Conservation (phyloP, 352 stramenopile species). For the Pythium insidiosum region DNA sequence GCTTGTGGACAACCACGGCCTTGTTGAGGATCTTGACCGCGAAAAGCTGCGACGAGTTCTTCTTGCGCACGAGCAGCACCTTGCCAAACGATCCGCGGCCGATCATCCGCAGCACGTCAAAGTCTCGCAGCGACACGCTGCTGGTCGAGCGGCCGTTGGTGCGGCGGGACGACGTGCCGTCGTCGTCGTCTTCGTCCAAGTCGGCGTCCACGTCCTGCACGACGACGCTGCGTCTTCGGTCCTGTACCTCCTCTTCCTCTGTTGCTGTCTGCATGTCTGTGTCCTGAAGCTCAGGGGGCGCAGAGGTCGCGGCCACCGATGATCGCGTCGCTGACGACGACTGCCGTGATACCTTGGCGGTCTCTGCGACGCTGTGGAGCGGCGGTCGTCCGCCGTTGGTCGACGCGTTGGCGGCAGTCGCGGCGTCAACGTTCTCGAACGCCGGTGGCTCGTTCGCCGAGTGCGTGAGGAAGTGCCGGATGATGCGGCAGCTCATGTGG, state of each 20-base stretch:
- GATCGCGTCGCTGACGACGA: neutral
- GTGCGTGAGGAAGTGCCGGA: slow-evolving; percentile 68
- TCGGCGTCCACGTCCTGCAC: slow-evolving; percentile 44
- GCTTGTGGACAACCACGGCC: slow-evolving; percentile 65
- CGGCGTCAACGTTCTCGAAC: slow-evolving; percentile 47
- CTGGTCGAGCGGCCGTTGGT: slow-evolving; percentile 11
- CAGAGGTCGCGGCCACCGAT: neutral
- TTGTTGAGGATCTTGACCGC: slow-evolving; percentile 85
- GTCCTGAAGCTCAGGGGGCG: slow-evolving; percentile 9
- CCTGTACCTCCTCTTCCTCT: neutral
- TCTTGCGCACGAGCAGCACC: slow-evolving; percentile 83
- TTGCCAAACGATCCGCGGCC: slow-evolving; percentile 91
- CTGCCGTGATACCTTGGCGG: slow-evolving; percentile 4
- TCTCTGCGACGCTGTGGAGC: slow-evolving; percentile 48
- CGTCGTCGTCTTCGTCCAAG: slow-evolving; percentile 12
- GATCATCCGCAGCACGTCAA: slow-evolving; percentile 88
- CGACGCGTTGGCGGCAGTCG: slow-evolving; percentile 1
- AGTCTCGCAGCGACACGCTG: slow-evolving; percentile 82
- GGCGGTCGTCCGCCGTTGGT: slow-evolving; percentile 18
- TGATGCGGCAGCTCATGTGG: slow-evolving; percentile 55
- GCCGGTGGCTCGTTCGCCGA: slow-evolving; percentile 63
- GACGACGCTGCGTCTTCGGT: slow-evolving; percentile 51
- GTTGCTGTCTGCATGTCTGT: slow-evolving; percentile 16
- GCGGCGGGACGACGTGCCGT: neutral
- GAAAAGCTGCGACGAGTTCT: slow-evolving; percentile 64